Evolutionary conservation across 2,329 filamentous ascomycete genomes (phyloP).

Genomic region (Cytospora mali): DNA sequence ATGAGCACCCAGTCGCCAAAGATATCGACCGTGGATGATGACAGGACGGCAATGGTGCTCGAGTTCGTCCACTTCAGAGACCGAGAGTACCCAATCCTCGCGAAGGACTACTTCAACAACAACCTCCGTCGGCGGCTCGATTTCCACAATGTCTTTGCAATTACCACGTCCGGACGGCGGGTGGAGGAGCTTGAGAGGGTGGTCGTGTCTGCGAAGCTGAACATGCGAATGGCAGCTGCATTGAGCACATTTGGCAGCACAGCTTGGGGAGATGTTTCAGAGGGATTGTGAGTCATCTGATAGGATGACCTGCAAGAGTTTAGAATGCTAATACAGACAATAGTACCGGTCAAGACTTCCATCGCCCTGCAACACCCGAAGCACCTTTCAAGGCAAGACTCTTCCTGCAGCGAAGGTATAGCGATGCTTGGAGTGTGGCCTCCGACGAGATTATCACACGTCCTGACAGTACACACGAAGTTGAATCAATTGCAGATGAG

Average conservation of each 20-base stretch:
- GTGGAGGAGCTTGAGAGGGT: not conserved
- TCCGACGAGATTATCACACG: not conserved
- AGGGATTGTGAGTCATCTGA: not conserved
- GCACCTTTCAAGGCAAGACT: not conserved
- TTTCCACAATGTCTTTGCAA: not conserved
- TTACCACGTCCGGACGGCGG: not conserved
- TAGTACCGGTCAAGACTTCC: conserved; percentile 6
- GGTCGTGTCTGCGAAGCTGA: not conserved
- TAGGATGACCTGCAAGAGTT: not conserved
- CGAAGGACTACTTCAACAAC: not conserved
- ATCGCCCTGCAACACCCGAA: conserved; percentile 3
- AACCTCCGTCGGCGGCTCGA: not conserved
- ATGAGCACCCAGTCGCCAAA: not conserved
- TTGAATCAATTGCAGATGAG: not conserved
- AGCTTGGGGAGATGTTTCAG: not conserved
- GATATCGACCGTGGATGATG: not conserved
- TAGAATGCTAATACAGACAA: not conserved
- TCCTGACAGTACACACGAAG: not conserved
- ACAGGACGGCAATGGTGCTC: not conserved
- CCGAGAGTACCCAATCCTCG: not conserved
- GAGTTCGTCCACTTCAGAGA: not conserved
- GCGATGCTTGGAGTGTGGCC: not conserved
- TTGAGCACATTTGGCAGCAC: not conserved
- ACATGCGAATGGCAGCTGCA: not conserved
- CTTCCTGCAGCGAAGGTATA: not conserved